Conservation (phyloP, 495 filamentous ascomycete genomes). For the Annulohypoxylon stygium region DNA sequence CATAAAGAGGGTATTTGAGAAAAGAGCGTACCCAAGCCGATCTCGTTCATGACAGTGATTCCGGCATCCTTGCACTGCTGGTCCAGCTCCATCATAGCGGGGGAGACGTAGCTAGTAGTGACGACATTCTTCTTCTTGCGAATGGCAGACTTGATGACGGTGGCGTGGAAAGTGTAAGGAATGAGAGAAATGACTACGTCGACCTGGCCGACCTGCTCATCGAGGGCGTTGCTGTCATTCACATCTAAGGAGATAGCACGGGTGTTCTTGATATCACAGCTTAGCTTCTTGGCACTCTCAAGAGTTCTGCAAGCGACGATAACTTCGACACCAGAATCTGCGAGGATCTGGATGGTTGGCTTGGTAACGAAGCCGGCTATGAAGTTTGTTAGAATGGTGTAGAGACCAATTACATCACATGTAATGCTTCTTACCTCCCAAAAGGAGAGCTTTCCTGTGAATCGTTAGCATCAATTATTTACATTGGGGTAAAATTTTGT, state of each 20-base stretch:
- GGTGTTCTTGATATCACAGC: constrained; percentile 61
- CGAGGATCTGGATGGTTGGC: constrained; percentile 5
- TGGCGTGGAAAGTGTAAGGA: constrained; percentile 92
- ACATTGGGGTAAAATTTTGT: neutral
- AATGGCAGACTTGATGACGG: constrained; percentile 95
- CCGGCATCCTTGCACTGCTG: constrained; percentile 86
- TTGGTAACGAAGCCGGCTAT: constrained; percentile 50
- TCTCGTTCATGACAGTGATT: constrained; percentile 83
- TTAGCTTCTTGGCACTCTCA: neutral
- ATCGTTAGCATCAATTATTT: neutral
- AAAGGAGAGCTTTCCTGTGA: constrained; percentile 2
- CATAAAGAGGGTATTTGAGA: neutral
- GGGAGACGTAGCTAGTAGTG: constrained; percentile 94
- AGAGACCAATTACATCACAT: neutral
- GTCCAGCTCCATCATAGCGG: constrained; percentile 92
- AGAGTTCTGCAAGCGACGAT: constrained; percentile 9
- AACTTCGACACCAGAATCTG: neutral
- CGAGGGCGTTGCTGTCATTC: constrained; percentile 76
- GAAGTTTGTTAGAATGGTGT: neutral
- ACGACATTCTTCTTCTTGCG: constrained; percentile 91
- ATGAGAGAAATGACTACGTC: constrained; percentile 88
- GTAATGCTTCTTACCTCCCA: neutral
- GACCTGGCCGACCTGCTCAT: constrained; percentile 74
- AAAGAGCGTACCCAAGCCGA: neutral
- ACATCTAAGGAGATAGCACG: constrained; percentile 87